phyloP scores from a whole-genome alignment of 1,284 basidiomycete genomes.

The Bjerkandera adusta region DNA sequence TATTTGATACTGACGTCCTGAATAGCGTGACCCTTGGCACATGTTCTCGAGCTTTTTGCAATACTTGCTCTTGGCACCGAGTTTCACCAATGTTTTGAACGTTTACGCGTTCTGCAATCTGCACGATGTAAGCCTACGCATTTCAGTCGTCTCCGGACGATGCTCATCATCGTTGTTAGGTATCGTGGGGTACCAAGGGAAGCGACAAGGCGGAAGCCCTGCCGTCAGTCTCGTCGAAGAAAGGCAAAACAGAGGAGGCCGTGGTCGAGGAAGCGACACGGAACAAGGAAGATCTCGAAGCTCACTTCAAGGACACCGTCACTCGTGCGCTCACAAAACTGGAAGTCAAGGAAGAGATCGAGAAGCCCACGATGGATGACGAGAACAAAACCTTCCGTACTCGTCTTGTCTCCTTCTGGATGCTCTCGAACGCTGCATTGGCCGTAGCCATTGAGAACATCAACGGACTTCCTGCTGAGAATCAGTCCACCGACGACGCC shows the following conservation, averaged over 20 bases:
- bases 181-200: constrained; percentile 95
- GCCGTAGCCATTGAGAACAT: constrained; percentile 84
- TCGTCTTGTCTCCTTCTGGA: constrained; percentile 83
- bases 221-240: constrained; percentile 87
- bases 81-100: constrained; percentile 93
- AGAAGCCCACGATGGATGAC: constrained; percentile 89
- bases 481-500: constrained; percentile 41
- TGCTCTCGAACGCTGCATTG: constrained; percentile 78
- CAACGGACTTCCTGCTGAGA: constrained; percentile 63
- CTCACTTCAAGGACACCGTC: constrained; percentile 93
- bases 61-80: constrained; percentile 87
- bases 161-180: constrained; percentile 36
- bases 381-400: constrained; percentile 95
- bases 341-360: constrained; percentile 63
- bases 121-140: constrained; percentile 89
- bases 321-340: constrained; percentile 88
- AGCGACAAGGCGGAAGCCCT: constrained; percentile 94
- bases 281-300: constrained; percentile 87
- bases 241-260: constrained; percentile 73
- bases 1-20: constrained; percentile 1
- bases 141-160: constrained; percentile 22
- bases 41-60: constrained; percentile 97
- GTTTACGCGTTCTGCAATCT: constrained; percentile 97
- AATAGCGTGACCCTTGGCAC: constrained; percentile 93
- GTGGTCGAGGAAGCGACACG: constrained; percentile 83